Conservation (phyloP, 1,284 basidiomycete species). For the Sporisorium scitamineum region DNA sequence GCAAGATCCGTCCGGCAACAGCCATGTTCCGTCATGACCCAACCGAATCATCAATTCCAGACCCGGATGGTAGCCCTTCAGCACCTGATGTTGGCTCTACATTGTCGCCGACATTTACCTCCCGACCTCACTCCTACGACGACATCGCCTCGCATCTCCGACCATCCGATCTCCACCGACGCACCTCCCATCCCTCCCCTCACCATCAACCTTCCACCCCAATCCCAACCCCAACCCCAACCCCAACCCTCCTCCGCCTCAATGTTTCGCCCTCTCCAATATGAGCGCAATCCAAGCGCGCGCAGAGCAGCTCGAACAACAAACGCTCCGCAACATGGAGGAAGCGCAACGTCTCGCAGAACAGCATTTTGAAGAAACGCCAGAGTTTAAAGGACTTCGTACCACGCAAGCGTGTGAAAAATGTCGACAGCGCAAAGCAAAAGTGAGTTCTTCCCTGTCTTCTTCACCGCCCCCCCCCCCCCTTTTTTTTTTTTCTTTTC, state of each 20-base stretch:
- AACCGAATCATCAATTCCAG: too few species aligned
- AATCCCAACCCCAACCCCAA: conserved; percentile 10
- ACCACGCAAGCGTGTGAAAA: conserved; percentile 47
- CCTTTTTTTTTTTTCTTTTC: too few species aligned
- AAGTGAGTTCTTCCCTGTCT: conserved; percentile 26
- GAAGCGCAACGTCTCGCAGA: conserved; percentile 16
- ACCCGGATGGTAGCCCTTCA: too few species aligned
- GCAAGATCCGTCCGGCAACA: too few species aligned
- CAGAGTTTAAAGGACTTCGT: conserved; percentile 24
- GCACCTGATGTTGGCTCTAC: too few species aligned
- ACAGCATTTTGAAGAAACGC: conserved; percentile 33
- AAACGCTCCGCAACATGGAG: conserved; percentile 16
- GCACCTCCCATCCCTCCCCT: neutral
- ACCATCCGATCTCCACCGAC: too few species aligned
- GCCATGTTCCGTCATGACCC: too few species aligned
- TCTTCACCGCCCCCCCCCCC: too few species aligned
- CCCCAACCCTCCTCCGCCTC: too few species aligned
- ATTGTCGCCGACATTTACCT: too few species aligned
- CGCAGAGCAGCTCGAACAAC: conserved; percentile 35
- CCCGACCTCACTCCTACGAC: too few species aligned
- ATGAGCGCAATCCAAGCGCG: conserved; percentile 31
- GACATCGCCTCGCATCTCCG: too few species aligned
- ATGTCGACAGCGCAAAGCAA: conserved; percentile 44
- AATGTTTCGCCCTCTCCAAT: conserved; percentile 17
- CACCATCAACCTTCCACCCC: neutral